Conservation (phyloP, 2,329 filamentous ascomycete genomes). For the Ceratocystis destructans region DNA sequence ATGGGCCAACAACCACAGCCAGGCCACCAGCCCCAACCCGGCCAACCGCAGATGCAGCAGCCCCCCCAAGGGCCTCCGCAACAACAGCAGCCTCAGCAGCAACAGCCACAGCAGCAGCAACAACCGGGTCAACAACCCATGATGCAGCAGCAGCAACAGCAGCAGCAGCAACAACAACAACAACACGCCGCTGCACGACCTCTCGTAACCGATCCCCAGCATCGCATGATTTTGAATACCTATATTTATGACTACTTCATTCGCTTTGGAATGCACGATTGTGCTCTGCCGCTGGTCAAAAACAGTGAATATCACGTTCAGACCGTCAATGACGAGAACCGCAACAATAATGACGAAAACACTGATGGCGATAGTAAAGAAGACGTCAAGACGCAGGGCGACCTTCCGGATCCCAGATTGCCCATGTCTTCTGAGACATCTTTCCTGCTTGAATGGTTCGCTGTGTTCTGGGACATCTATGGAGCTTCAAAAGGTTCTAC, state of each 20-base stretch:
- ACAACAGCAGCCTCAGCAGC: slow-evolving; percentile 12
- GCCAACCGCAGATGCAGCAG: slow-evolving; percentile 20
- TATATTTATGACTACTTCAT: slow-evolving; percentile 90
- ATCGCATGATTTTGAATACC: slow-evolving; percentile 56
- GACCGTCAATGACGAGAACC: slow-evolving; percentile 43
- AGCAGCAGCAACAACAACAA: slow-evolving; percentile 5
- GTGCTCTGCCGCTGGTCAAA: slow-evolving; percentile 60
- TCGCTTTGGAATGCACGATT: slow-evolving; percentile 69
- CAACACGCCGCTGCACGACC: slow-evolving; percentile 27
- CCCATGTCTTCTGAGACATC: slow-evolving; percentile 52
- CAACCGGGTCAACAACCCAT: slow-evolving; percentile 25
- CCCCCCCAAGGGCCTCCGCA: slow-evolving; percentile 17
- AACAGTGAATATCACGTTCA: slow-evolving; percentile 26
- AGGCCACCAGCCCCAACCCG: slow-evolving; percentile 19
- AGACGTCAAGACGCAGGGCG: slow-evolving; percentile 59
- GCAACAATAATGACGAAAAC: slow-evolving; percentile 55
- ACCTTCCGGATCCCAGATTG: slow-evolving; percentile 63
- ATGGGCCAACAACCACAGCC: slow-evolving; percentile 25
- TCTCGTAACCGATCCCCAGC: slow-evolving; percentile 32
- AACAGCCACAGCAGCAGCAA: slow-evolving; percentile 23
- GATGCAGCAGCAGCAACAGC: slow-evolving; percentile 6
- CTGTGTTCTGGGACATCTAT: slow-evolving; percentile 93
- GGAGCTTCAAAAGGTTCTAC: slow-evolving; percentile 54
- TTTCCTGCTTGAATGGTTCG: slow-evolving; percentile 97
- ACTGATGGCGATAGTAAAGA: slow-evolving; percentile 80